These are phyloP conservation scores for Dryas octopetala DNA, from an alignment of 306 rosid genomes.

Conservation along the genomic window DNA sequence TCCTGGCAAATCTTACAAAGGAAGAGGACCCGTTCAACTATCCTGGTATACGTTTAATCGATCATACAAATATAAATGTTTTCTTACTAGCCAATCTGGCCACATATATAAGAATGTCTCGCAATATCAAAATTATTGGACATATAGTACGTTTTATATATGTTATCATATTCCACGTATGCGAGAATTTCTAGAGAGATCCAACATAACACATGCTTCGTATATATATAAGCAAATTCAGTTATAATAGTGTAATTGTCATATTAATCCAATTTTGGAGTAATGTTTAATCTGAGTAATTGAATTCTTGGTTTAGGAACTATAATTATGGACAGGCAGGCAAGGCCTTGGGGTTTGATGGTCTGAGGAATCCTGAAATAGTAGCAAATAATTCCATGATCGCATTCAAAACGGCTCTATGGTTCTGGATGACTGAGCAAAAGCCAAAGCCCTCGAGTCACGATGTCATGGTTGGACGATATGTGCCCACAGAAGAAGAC, in stretches of 20 bases:
- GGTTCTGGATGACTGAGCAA: conserved; percentile 86
- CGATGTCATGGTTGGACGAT: conserved; percentile 81
- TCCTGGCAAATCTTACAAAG: conserved; percentile 63
- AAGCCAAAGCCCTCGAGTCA: conserved; percentile 72
- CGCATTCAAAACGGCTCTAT: conserved; percentile 73
- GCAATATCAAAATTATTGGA: too few relatives aligned
- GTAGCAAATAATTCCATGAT: conserved; percentile 60
- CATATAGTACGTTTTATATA: too few relatives aligned
- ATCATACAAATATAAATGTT: too few relatives aligned
- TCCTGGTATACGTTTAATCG: conserved; percentile 53
- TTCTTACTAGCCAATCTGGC: too few relatives aligned
- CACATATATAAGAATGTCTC: too few relatives aligned
- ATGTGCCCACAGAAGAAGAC: too few relatives aligned
- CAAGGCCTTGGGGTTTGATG: conserved; percentile 73
- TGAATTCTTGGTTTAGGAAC: conserved; percentile 45
- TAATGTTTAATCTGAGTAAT: not conserved
- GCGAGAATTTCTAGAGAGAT: too few relatives aligned
- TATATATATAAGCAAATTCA: too few relatives aligned
- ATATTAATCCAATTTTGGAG: too few relatives aligned
- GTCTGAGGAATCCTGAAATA: conserved; percentile 63
- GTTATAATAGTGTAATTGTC: too few relatives aligned
- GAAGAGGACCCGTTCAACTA: conserved; percentile 88
- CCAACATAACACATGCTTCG: too few relatives aligned
- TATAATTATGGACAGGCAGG: conserved; percentile 87
- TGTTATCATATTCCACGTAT: too few relatives aligned